phyloP scores from a whole-genome alignment of 495 filamentous ascomycete species.

The Astrothelium subdiscretum region DNA sequence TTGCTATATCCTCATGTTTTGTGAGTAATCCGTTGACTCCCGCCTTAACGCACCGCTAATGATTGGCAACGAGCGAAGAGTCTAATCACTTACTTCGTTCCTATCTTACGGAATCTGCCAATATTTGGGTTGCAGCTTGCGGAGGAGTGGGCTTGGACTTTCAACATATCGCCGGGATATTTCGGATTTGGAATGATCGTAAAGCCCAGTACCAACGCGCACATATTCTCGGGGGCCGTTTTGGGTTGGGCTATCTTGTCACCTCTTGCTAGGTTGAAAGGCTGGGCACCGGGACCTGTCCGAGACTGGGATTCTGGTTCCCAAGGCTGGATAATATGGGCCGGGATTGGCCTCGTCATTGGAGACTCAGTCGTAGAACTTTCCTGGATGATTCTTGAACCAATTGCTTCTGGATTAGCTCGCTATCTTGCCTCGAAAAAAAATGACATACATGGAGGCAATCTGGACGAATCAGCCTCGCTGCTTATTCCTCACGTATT shows the following conservation, averaged over 20 bases:
- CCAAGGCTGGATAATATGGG: constrained; percentile 4
- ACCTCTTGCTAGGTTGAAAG: background rate
- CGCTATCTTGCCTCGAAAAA: background rate
- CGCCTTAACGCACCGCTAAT: background rate
- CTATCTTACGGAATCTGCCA: background rate
- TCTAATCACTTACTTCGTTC: background rate
- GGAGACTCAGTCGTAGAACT: constrained; percentile 1
- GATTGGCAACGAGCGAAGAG: background rate
- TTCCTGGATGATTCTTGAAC: background rate
- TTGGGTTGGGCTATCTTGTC: constrained; percentile 5
- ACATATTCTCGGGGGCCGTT: background rate
- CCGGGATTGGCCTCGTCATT: constrained; percentile 3
- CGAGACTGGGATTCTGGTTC: constrained; percentile 2
- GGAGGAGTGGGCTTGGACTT: background rate
- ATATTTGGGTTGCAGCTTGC: background rate
- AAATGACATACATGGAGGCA: background rate
- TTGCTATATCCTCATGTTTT: background rate
- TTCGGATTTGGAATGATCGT: background rate
- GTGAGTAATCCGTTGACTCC: background rate
- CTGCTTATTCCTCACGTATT: background rate
- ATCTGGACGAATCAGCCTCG: background rate
- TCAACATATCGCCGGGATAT: background rate
- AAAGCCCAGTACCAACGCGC: background rate
- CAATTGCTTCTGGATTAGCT: background rate
- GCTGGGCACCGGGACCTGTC: constrained; percentile 1